phyloP scores from a whole-genome alignment of 2,329 filamentous ascomycete species.

The Zasmidium angulare region DNA sequence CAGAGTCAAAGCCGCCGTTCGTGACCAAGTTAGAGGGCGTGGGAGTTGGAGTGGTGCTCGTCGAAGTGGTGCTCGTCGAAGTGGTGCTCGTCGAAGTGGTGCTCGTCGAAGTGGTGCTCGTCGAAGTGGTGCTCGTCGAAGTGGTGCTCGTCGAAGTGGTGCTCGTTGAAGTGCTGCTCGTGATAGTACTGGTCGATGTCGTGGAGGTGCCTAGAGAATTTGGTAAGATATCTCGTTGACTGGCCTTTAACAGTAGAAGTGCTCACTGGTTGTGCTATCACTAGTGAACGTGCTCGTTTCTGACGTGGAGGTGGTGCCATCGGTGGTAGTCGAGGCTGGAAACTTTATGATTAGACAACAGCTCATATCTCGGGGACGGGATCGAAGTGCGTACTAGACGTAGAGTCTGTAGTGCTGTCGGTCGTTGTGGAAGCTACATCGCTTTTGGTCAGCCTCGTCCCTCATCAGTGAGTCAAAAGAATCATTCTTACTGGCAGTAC shows the following conservation, averaged over 20 bases:
- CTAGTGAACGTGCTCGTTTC: not conserved
- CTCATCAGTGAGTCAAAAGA: no score
- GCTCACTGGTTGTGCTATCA: not conserved
- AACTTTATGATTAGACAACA: not conserved
- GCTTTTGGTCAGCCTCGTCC: not conserved
- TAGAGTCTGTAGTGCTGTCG: not conserved
- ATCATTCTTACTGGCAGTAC: not conserved
- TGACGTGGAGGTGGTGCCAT: not conserved
- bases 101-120: not conserved
- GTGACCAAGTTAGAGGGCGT: not conserved
- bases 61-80: not conserved
- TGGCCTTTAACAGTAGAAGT: not conserved
- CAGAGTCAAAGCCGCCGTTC: not conserved
- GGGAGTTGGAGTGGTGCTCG: not conserved
- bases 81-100: not conserved
- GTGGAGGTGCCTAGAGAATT: not conserved
- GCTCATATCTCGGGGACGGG: not conserved
- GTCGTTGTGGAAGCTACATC: not conserved
- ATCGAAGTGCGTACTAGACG: not conserved
- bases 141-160: not conserved
- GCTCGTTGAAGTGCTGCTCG: not conserved
- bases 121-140: not conserved
- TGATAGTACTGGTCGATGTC: not conserved
- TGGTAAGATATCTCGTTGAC: not conserved
- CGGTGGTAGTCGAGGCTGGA: not conserved